Evolutionary conservation across 176 grass and related monocot species (phyloP).

Genomic region (Bolboschoenus planiculmis): DNA sequence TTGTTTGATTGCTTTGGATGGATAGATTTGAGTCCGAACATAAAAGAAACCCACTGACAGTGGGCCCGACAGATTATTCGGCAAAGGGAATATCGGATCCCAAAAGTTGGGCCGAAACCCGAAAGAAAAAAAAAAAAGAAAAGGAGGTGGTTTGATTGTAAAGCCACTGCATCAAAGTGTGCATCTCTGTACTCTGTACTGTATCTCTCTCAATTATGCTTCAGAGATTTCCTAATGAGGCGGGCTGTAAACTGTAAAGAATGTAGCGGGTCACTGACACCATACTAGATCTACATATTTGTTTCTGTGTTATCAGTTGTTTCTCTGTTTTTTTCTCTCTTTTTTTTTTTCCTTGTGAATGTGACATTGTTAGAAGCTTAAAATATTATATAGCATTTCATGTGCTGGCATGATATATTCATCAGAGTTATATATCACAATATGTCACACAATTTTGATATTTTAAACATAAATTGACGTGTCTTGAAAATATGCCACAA

Average conservation of each 20-base stretch:
- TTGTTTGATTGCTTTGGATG: background rate
- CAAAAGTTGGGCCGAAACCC: background rate
- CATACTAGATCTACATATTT: too few relatives aligned
- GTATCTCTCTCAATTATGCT: background rate
- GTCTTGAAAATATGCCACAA: too few relatives aligned
- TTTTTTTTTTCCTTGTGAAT: too few relatives aligned
- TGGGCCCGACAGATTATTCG: background rate
- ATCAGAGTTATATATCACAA: too few relatives aligned
- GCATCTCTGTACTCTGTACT: background rate
- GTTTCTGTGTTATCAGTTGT: too few relatives aligned
- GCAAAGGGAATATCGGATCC: constrained; percentile 2
- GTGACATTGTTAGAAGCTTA: too few relatives aligned
- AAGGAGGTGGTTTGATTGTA: background rate
- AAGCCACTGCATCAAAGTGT: background rate
- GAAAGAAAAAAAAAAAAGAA: background rate
- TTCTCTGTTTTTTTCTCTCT: too few relatives aligned
- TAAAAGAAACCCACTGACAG: background rate
- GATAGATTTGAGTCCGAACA: background rate
- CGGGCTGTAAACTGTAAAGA: background rate
- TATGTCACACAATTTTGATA: too few relatives aligned
- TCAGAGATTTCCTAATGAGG: background rate
- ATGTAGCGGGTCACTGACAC: background rate
- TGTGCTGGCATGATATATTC: too few relatives aligned
- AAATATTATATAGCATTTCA: too few relatives aligned
- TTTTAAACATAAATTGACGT: too few relatives aligned